Evolutionary conservation across 306 rosid species (phyloP).

Genomic region (Phaseolus lunatus): DNA sequence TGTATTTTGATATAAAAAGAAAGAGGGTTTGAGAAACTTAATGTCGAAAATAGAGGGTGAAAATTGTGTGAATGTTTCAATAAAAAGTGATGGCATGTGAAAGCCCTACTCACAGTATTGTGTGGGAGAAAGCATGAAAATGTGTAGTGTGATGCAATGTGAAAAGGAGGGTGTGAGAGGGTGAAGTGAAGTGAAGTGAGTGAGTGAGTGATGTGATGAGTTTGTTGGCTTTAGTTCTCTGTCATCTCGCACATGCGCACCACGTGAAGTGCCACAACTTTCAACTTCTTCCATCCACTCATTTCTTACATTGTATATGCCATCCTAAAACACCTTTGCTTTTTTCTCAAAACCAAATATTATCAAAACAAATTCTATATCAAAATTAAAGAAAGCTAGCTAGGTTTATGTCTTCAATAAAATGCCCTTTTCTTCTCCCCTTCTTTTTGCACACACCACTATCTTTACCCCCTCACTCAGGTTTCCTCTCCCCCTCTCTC

Average conservation of each 20-base stretch:
- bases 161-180: background rate
- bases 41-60: background rate
- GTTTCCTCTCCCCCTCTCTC: too few relatives aligned
- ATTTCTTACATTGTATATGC: background rate
- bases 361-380: too few relatives aligned
- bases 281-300: constrained; percentile 33
- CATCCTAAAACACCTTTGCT: background rate
- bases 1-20: too few relatives aligned
- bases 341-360: background rate
- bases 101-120: background rate
- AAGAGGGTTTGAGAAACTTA: too few relatives aligned
- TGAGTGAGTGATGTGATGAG: constrained; percentile 9
- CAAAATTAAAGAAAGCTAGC: too few relatives aligned
- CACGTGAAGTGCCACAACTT: constrained; percentile 37
- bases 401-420: background rate
- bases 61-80: background rate
- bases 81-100: constrained; percentile 16
- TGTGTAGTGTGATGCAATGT: constrained; percentile 5
- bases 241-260: constrained; percentile 14
- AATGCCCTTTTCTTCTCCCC: background rate
- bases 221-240: constrained; percentile 15
- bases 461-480: background rate
- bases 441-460: background rate
- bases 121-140: constrained; percentile 30
- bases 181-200: background rate